Percentiles rank a stretch among this genome's conserved stretches.
These are phyloP conservation scores for Penicillium paxilli DNA, from an alignment of 495 filamentous ascomycete genomes.

Conservation along the genomic window DNA sequence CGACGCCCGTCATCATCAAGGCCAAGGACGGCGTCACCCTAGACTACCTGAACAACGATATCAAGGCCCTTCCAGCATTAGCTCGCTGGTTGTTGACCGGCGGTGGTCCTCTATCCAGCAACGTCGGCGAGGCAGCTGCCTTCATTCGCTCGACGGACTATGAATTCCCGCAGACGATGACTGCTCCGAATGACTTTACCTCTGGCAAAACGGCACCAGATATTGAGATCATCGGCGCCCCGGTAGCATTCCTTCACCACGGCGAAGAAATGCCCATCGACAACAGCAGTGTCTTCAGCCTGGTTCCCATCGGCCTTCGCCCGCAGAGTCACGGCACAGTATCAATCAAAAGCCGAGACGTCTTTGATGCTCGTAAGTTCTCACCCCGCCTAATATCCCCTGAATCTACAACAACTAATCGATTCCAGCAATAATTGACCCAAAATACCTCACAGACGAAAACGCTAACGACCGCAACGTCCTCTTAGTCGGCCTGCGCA, in stretches of 20 bases:
- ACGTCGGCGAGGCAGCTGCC: conserved; percentile 22
- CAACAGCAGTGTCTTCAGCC: conserved; percentile 14
- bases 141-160: conserved; percentile 18
- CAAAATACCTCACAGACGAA: conserved; percentile 20
- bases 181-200: conserved; percentile 4
- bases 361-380: conserved; percentile 19
- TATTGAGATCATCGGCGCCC: conserved; percentile 24
- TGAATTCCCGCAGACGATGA: conserved; percentile 2
- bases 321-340: conserved; percentile 21
- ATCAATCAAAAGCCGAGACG: conserved; percentile 13
- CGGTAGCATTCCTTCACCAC: conserved; percentile 23
- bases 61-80: conserved; percentile 20
- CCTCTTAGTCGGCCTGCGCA: conserved; percentile 17
- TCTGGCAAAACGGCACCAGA: conserved; percentile 16
- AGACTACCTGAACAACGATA: conserved; percentile 18
- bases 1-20: conserved; percentile 23
- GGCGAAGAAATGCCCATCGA: conserved; percentile 17
- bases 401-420: background rate
- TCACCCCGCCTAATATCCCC: background rate
- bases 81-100: conserved; percentile 16
- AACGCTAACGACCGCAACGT: conserved; percentile 19
- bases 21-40: conserved; percentile 17
- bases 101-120: conserved; percentile 20
- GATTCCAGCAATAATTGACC: conserved; percentile 22
- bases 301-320: conserved; percentile 18